phyloP scores from a whole-genome alignment of 148 eudicot species.

The Rhododendron simsii region DNA sequence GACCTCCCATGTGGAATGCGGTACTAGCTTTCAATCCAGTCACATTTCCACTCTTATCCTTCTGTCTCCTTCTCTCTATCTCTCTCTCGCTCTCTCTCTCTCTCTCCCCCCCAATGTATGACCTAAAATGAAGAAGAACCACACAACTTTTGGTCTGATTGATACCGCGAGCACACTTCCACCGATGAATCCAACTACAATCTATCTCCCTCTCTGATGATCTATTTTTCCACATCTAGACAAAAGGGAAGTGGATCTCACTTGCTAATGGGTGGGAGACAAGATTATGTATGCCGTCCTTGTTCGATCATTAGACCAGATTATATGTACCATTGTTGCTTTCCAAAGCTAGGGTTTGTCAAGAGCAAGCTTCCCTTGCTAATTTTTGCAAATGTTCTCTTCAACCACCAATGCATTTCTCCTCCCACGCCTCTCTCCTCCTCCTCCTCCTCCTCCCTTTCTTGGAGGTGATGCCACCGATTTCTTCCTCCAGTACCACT shows the following conservation, averaged over 20 bases:
- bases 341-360: not conserved
- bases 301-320: not conserved
- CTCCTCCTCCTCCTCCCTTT: not conserved
- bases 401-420: not conserved
- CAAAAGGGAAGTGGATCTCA: not conserved
- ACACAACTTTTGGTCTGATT: not conserved
- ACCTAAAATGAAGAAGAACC: not conserved
- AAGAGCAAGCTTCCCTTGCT: not conserved
- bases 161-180: not conserved
- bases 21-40: not conserved
- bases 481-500: not conserved
- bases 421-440: not conserved
- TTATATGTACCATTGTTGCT: not conserved
- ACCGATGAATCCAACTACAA: not conserved
- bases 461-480: not conserved
- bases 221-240: not conserved
- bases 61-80: not conserved
- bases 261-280: not conserved
- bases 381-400: not conserved
- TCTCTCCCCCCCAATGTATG: not conserved
- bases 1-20: not conserved
- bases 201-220: not conserved
- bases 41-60: not conserved
- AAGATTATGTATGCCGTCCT: not conserved
- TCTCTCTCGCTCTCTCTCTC: too few relatives aligned